Evolutionary conservation across 1,284 basidiomycete species (phyloP).

Genomic region (Bjerkandera adusta): DNA sequence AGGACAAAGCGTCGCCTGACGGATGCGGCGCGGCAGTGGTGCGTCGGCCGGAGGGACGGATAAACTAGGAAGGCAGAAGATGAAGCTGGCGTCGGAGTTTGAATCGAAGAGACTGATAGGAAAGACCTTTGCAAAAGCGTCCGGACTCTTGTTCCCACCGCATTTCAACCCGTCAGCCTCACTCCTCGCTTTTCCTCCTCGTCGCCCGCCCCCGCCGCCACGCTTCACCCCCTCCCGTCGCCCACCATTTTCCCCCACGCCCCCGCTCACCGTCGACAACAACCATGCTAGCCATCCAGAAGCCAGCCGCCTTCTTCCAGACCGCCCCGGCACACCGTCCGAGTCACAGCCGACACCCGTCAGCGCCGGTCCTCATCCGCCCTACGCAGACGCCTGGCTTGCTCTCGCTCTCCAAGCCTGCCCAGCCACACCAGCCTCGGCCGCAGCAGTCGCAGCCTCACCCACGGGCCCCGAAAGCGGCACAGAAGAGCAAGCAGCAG

Average conservation of each 20-base stretch:
- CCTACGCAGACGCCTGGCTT: slow-evolving; percentile 70
- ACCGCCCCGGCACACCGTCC: slow-evolving; percentile 34
- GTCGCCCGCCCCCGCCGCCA: slow-evolving; percentile 23
- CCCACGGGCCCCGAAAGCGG: slow-evolving; percentile 31
- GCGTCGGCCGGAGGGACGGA: slow-evolving; percentile 3
- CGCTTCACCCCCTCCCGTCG: slow-evolving; percentile 24
- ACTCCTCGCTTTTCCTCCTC: slow-evolving; percentile 22
- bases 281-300: slow-evolving; percentile 66
- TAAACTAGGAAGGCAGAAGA: slow-evolving; percentile 4
- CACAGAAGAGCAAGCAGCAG: slow-evolving; percentile 32
- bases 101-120: slow-evolving; percentile 1
- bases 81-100: slow-evolving; percentile 3
- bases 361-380: slow-evolving; percentile 67
- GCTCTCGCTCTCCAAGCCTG: slow-evolving; percentile 63
- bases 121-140: slow-evolving; percentile 4
- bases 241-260: slow-evolving; percentile 27
- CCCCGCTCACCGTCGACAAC: slow-evolving; percentile 14
- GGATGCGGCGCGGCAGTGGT: slow-evolving; percentile 7
- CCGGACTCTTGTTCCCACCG: slow-evolving; percentile 5
- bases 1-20: too few species aligned
- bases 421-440: slow-evolving; percentile 32
- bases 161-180: slow-evolving; percentile 26
- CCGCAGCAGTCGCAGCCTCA: slow-evolving; percentile 37
- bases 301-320: slow-evolving; percentile 42
- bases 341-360: slow-evolving; percentile 49